Base-by-base conservation (phyloP, 371 early-diverging fungal species). In the Syncephalis plumigaleata region DNA sequence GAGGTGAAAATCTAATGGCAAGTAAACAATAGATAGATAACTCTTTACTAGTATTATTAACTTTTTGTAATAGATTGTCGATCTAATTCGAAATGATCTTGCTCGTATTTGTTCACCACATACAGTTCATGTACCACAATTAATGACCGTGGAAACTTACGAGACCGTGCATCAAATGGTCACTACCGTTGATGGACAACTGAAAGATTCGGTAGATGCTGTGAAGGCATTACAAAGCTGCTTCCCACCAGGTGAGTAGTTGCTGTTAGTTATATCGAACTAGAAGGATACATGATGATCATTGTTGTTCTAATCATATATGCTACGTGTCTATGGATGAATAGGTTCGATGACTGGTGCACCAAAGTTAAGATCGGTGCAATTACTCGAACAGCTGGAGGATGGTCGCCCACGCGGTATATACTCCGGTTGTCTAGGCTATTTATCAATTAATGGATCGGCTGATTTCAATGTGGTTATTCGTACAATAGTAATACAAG, bases 1-100 rank as follows among this genome's bases (percentile, higher is more conserved):
- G 86, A 5, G 87, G 92, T 0, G 97, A 97, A 56, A 94, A 95
- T 57, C 63, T 97, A 31, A 97, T 97, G 97, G 85, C 84, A 62
- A 45, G 53, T 27, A 20, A 11, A 39, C 25, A n/a, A n/a, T n/a
- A 13, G 27, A 23, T 40, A 7, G 20, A 25, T n/a, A 42, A 11
- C 23, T n/a, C n/a, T n/a, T n/a, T n/a, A n/a, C n/a, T n/a, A n/a
- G n/a, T n/a, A n/a, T n/a, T n/a, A n/a, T n/a, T n/a, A n/a, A n/a
- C n/a, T n/a, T n/a, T n/a, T n/a, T n/a, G n/a, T n/a, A n/a, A 22
- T 39, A 87, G 87, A 94, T 94, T 57, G 97, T 96, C 0, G 97
- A 96, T 58, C 63, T 94, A 58, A 86, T 94, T 44, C 82, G 97
- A 24, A 91, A 97, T 55, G 97, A 97, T 48, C 65, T 97, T 24